Evolutionary conservation across 257 asterid species (phyloP).

Genomic region (Solanum sparsipilum): DNA sequence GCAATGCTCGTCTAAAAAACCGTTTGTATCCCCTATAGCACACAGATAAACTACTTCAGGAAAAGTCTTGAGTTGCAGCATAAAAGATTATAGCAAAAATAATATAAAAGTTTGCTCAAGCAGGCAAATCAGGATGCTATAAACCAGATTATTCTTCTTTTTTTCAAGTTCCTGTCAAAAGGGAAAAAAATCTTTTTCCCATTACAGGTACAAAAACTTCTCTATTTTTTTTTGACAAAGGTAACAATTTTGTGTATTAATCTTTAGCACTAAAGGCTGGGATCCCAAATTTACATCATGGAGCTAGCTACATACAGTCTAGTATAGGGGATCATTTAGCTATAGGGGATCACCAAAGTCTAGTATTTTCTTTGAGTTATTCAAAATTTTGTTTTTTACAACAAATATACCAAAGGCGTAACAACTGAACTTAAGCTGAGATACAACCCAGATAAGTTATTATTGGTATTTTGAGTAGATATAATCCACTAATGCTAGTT

Average conservation of each 20-base stretch:
- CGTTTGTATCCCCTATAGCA: conserved; percentile 87
- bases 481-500: background rate
- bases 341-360: background rate
- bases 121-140: background rate
- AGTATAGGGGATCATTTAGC: background rate
- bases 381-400: background rate
- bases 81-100: background rate
- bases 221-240: background rate
- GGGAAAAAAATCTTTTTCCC: background rate
- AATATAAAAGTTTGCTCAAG: background rate
- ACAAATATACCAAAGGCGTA: background rate
- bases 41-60: background rate
- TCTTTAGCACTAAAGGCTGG: too few species aligned
- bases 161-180: background rate
- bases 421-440: background rate
- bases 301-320: too few species aligned
- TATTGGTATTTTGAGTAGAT: background rate
- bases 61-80: background rate
- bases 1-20: conserved; percentile 77
- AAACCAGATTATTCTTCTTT: background rate
- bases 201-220: background rate
- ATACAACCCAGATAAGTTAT: background rate
- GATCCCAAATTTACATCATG: too few species aligned
- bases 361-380: background rate
- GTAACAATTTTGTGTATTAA: too few species aligned